A percentile compares a stretch with the other conserved stretches of the same genome.
phyloP scores from a whole-genome alignment of 371 early-diverging fungal genomes.

The Mortierella sp. region DNA sequence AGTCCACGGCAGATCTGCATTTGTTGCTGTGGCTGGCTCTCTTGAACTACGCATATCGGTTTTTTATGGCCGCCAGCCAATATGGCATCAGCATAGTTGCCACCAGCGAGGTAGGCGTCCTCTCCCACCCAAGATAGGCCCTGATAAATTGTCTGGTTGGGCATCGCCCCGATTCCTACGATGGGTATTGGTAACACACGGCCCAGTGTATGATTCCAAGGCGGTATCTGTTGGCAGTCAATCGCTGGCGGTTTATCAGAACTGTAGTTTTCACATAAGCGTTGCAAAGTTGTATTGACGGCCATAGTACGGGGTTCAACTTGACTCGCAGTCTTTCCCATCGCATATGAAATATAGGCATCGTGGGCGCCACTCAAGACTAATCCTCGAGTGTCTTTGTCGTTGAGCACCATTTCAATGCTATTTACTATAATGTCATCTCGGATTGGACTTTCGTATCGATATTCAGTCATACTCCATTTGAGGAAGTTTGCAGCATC shows the following conservation, averaged over 20 bases:
- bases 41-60: conserved; percentile 44
- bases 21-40: conserved; percentile 28
- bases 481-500: conserved; percentile 41
- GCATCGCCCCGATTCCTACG: conserved; percentile 37
- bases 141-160: conserved; percentile 12
- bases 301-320: conserved; percentile 4
- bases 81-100: conserved; percentile 32
- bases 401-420: conserved; percentile 27
- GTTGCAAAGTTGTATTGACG: conserved; percentile 14
- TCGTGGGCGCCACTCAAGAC: conserved; percentile 26
- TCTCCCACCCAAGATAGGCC: conserved; percentile 49
- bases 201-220: conserved; percentile 44
- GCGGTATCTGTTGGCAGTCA: conserved; percentile 6
- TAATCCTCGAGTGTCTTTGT: conserved; percentile 25
- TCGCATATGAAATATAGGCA: conserved; percentile 27
- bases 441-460: conserved; percentile 34
- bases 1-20: conserved; percentile 37
- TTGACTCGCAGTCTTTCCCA: conserved; percentile 13
- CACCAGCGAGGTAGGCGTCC: conserved; percentile 33
- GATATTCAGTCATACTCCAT: conserved; percentile 49
- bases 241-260: background rate
- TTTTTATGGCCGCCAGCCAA: background rate
- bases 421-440: conserved; percentile 11
- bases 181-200: conserved; percentile 34
- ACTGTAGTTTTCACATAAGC: conserved; percentile 15